phyloP scores from a whole-genome alignment of 176 grass and related monocot species.

The Paspalum notatum region DNA sequence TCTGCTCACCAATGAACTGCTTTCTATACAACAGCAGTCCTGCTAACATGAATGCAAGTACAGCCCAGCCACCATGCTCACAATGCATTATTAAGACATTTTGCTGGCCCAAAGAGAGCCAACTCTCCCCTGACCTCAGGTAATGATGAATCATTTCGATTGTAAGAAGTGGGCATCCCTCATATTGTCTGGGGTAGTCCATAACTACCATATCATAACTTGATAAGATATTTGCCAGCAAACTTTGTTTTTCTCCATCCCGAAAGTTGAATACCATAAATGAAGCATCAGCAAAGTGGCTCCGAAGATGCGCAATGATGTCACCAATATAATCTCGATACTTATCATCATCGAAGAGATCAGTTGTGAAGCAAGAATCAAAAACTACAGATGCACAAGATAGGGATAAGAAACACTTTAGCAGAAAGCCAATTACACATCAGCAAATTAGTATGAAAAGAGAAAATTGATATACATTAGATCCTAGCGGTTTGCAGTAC shows the following conservation, averaged over 20 bases:
- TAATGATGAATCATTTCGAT: conserved; percentile 96
- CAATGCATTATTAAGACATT: conserved; percentile 95
- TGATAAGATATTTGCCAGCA: conserved; percentile 65
- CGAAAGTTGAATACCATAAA: conserved; percentile 99
- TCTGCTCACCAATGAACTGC: conserved; percentile 81
- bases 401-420: conserved; percentile 15
- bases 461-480: too few relatives aligned
- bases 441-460: not conserved
- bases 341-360: conserved; percentile 72
- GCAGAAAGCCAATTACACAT: conserved; percentile 22
- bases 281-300: conserved; percentile 79
- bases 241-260: conserved; percentile 73
- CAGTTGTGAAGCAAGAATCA: conserved; percentile 97
- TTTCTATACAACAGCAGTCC: conserved; percentile 88
- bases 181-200: conserved; percentile 93
- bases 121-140: conserved; percentile 89
- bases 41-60: conserved; percentile 94
- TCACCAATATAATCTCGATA: conserved; percentile 77
- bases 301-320: conserved; percentile 77
- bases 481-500: too few relatives aligned
- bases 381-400: conserved; percentile 63
- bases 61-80: conserved; percentile 90
- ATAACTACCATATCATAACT: conserved; percentile 87
- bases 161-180: conserved; percentile 87
- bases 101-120: conserved; percentile 88